A percentile compares a stretch with the other conserved stretches of the same genome.
phyloP scores from a whole-genome alignment of 78 protist genomes.

The Thecamonas trahens region DNA sequence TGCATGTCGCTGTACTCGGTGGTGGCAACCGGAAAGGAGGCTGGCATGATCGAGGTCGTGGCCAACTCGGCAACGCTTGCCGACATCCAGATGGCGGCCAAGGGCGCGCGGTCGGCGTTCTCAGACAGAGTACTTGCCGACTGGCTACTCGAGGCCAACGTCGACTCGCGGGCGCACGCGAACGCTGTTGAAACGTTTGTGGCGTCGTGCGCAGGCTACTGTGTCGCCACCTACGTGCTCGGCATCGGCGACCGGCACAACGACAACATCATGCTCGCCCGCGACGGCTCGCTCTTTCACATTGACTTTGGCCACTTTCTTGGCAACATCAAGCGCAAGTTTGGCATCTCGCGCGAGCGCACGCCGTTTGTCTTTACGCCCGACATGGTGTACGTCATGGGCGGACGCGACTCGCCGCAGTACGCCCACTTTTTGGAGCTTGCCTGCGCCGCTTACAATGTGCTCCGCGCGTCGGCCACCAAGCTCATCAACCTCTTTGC shows the following conservation, averaged over 20 bases:
- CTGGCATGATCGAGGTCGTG: conserved; percentile 72
- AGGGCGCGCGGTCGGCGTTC: conserved; percentile 46
- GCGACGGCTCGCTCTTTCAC: conserved; percentile 80
- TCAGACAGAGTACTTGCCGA: conserved; percentile 30
- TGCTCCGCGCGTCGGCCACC: conserved; percentile 58
- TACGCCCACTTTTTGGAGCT: conserved; percentile 51
- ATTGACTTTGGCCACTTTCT: conserved; percentile 87
- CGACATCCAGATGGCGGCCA: conserved; percentile 47
- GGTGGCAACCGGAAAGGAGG: conserved; percentile 57
- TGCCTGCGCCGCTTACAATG: conserved; percentile 72
- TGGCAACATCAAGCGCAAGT: conserved; percentile 66
- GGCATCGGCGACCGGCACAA: conserved; percentile 86
- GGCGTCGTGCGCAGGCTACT: conserved; percentile 76
- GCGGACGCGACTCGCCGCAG: conserved; percentile 47
- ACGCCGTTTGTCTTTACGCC: conserved; percentile 93
- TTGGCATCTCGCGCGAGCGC: conserved; percentile 77
- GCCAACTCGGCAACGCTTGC: conserved; percentile 56
- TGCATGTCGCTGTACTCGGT: conserved; percentile 42
- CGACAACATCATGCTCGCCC: conserved; percentile 73
- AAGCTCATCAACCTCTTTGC: conserved; percentile 68
- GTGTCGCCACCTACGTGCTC: conserved; percentile 81
- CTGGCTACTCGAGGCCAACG: conserved; percentile 61
- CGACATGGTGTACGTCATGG: conserved; percentile 42
- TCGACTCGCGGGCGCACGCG: conserved; percentile 10
- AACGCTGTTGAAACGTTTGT: conserved; percentile 43